Conservation (phyloP, 2,329 filamentous ascomycete genomes). For the Fusarium secorum region DNA sequence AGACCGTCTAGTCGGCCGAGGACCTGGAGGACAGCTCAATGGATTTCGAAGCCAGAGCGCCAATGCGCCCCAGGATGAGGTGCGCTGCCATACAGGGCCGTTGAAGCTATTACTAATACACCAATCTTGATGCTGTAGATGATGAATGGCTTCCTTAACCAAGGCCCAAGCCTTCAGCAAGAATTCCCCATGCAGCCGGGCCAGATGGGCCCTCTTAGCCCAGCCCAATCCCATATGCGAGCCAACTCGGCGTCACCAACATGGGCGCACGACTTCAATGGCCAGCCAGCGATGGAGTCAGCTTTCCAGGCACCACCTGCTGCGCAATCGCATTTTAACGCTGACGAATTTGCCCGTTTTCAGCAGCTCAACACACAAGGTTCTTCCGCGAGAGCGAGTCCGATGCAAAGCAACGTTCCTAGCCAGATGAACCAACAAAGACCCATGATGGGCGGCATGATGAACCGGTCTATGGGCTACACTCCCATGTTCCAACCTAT, state of each 20-base stretch:
- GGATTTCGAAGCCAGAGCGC: slow-evolving; percentile 78
- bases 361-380: slow-evolving; percentile 73
- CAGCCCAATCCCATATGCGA: slow-evolving; percentile 61
- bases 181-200: slow-evolving; percentile 62
- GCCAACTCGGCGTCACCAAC: slow-evolving; percentile 62
- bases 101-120: slow-evolving; percentile 43
- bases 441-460: slow-evolving; percentile 67
- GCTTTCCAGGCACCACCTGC: slow-evolving; percentile 67
- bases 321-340: slow-evolving; percentile 70
- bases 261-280: slow-evolving; percentile 62
- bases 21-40: slow-evolving; percentile 74
- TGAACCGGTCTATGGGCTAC: slow-evolving; percentile 61
- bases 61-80: slow-evolving; percentile 78
- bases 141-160: slow-evolving; percentile 93
- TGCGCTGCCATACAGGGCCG: slow-evolving; percentile 42
- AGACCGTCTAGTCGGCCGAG: slow-evolving; percentile 82
- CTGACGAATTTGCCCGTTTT: slow-evolving; percentile 89
- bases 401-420: slow-evolving; percentile 64
- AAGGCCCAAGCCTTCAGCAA: slow-evolving; percentile 67
- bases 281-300: slow-evolving; percentile 75
- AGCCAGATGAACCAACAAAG: slow-evolving; percentile 62
- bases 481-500: slow-evolving; percentile 64
- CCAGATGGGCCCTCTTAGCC: slow-evolving; percentile 55
- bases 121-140: slow-evolving; percentile 62
- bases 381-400: slow-evolving; percentile 60